phyloP scores from a whole-genome alignment of 208 protist genomes.

The Endotrypanum monterogeii region DNA sequence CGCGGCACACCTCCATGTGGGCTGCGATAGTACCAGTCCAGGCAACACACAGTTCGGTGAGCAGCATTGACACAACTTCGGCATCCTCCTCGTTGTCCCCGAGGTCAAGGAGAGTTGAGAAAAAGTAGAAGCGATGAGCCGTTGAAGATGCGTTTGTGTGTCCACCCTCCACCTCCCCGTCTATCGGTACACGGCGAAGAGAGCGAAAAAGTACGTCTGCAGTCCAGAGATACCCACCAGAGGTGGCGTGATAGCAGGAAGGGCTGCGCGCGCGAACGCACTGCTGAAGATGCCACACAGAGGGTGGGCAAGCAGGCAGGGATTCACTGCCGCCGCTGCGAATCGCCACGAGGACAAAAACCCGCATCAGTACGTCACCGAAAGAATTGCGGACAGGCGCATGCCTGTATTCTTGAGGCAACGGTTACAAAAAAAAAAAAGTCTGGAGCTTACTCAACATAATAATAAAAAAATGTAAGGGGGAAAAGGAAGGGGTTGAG shows the following conservation, averaged over 20 bases:
- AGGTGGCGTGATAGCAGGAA: constrained; percentile 22
- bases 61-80: constrained; percentile 20
- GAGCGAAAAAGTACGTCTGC: constrained; percentile 21
- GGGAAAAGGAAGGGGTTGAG: too few species aligned
- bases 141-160: background rate
- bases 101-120: constrained; percentile 25
- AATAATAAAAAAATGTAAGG: background rate
- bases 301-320: constrained; percentile 12
- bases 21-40: constrained; percentile 19
- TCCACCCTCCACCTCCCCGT: background rate
- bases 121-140: constrained; percentile 13
- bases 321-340: constrained; percentile 4
- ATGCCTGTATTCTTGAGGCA: background rate
- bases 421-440: background rate
- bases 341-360: constrained; percentile 28
- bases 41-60: constrained; percentile 17
- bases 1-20: constrained; percentile 28
- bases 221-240: constrained; percentile 16
- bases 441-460: background rate
- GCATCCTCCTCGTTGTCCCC: constrained; percentile 23
- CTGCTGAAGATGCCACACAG: constrained; percentile 34
- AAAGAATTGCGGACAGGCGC: background rate
- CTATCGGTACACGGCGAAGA: constrained; percentile 3
- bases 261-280: constrained; percentile 1
- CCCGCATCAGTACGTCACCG: constrained; percentile 8